Conservation (phyloP, 139 green algal genomes). For the Micromonas commoda region DNA sequence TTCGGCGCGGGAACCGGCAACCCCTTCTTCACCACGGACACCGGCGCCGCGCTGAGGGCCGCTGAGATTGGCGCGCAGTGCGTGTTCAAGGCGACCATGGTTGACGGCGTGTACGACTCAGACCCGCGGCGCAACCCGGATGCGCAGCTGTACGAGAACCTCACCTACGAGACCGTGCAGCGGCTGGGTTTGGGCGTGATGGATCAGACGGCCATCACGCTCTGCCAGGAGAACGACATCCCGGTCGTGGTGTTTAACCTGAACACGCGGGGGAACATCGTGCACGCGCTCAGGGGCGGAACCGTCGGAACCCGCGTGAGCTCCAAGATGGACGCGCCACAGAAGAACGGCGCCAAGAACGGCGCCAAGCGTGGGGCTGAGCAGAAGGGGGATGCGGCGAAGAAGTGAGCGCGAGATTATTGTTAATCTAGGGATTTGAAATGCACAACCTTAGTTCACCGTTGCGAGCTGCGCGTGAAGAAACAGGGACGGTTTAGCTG, state of each 20-base stretch:
- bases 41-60: slow-evolving; percentile 84
- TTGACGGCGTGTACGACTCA: slow-evolving; percentile 92
- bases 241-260: slow-evolving; percentile 88
- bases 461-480: no score
- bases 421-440: no score
- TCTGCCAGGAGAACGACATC: slow-evolving; percentile 96
- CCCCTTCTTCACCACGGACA: slow-evolving; percentile 99
- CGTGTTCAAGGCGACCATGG: slow-evolving; percentile 89
- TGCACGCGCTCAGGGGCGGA: neutral
- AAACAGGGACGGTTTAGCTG: no score
- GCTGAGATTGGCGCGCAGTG: slow-evolving; percentile 80
- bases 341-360: neutral
- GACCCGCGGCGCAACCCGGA: slow-evolving; percentile 72
- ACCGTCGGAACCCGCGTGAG: slow-evolving; percentile 13
- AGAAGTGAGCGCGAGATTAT: no score
- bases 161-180: slow-evolving; percentile 19
- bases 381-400: no score
- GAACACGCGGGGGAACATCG: slow-evolving; percentile 34
- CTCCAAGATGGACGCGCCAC: neutral
- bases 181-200: slow-evolving; percentile 28
- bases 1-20: slow-evolving; percentile 94
- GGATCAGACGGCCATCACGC: slow-evolving; percentile 81
- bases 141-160: slow-evolving; percentile 39
- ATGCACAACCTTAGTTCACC: no score
- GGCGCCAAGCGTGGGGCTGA: no score